Evolutionary conservation across 768 basidiomycete species (phyloP).

Genomic region (Baorangia bicolor): DNA sequence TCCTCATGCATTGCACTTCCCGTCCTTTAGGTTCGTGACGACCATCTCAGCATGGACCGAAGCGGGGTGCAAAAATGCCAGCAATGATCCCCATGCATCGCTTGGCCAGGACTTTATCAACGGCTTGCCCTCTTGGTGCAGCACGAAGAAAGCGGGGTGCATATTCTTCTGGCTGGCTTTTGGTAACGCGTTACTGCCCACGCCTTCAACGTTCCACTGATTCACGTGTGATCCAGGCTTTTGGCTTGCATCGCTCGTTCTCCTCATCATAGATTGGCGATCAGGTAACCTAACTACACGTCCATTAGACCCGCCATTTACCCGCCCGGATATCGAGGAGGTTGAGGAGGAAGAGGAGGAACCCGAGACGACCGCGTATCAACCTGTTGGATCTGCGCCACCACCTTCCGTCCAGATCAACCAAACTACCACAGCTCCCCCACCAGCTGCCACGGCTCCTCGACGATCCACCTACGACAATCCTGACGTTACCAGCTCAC

Average conservation of each 20-base stretch:
- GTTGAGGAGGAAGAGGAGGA: constrained; percentile 54
- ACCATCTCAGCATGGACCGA: constrained; percentile 88
- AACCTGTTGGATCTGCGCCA: constrained; percentile 36
- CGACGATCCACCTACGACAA: constrained; percentile 28
- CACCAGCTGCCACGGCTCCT: constrained; percentile 6
- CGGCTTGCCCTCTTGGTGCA: constrained; percentile 80
- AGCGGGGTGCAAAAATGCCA: constrained; percentile 83
- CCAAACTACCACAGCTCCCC: constrained; percentile 17
- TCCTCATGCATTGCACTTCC: constrained; percentile 14
- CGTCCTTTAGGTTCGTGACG: constrained; percentile 58
- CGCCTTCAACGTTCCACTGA: neutral
- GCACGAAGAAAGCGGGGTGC: constrained; percentile 86
- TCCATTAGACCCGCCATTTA: constrained; percentile 76
- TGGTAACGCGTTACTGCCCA: constrained; percentile 38
- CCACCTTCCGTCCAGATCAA: constrained; percentile 34
- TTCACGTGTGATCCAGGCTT: constrained; percentile 45
- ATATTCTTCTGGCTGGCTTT: constrained; percentile 90
- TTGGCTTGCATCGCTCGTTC: constrained; percentile 68
- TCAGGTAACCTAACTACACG: constrained; percentile 50
- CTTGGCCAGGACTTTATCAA: constrained; percentile 65
- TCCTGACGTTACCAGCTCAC: constrained; percentile 28
- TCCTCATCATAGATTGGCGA: constrained; percentile 77
- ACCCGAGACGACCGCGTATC: constrained; percentile 48
- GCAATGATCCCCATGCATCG: constrained; percentile 76
- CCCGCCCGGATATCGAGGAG: constrained; percentile 54